Percentiles rank a stretch among this genome's conserved stretches.
Conservation (phyloP, 768 basidiomycete genomes). For the Suillus lakei region DNA sequence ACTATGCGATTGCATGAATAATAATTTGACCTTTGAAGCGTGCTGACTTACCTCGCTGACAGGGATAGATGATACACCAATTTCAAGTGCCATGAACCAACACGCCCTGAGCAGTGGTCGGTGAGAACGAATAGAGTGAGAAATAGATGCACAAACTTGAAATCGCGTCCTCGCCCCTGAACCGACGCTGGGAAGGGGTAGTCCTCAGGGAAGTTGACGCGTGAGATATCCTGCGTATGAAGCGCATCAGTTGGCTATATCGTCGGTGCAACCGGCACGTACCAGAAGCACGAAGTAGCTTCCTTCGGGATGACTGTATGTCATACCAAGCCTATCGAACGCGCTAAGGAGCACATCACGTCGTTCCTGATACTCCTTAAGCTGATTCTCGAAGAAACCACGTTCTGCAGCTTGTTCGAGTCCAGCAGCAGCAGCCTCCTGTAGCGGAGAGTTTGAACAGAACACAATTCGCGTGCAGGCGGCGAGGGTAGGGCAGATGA, state of each 20-base stretch:
- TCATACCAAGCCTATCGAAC: slow-evolving; percentile 84
- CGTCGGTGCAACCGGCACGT: slow-evolving; percentile 26
- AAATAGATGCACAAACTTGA: slow-evolving; percentile 55
- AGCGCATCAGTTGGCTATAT: too few relatives aligned
- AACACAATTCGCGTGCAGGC: slow-evolving; percentile 95
- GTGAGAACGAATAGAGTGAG: slow-evolving; percentile 5
- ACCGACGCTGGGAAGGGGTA: slow-evolving; percentile 83
- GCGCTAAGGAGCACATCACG: slow-evolving; percentile 72
- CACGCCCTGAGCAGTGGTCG: slow-evolving; percentile 61
- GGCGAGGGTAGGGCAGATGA: slow-evolving; percentile 86
- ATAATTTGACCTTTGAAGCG: background rate
- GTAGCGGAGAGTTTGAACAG: slow-evolving; percentile 92
- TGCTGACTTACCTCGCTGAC: slow-evolving; percentile 80
- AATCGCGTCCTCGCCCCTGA: slow-evolving; percentile 83
- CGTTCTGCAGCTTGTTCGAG: slow-evolving; percentile 77
- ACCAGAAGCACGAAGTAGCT: slow-evolving; percentile 90
- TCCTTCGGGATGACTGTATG: slow-evolving; percentile 89
- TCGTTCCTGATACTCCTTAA: slow-evolving; percentile 79
- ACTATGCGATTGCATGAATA: slow-evolving; percentile 50
- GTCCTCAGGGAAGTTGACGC: slow-evolving; percentile 78
- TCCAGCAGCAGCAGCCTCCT: slow-evolving; percentile 92
- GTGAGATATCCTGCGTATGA: slow-evolving; percentile 67
- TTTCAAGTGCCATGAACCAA: slow-evolving; percentile 92
- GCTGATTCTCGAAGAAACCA: slow-evolving; percentile 79
- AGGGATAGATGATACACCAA: slow-evolving; percentile 92